Evolutionary conservation across 2,329 filamentous ascomycete species (phyloP).

Genomic region (Microdochium trichocladiopsis): DNA sequence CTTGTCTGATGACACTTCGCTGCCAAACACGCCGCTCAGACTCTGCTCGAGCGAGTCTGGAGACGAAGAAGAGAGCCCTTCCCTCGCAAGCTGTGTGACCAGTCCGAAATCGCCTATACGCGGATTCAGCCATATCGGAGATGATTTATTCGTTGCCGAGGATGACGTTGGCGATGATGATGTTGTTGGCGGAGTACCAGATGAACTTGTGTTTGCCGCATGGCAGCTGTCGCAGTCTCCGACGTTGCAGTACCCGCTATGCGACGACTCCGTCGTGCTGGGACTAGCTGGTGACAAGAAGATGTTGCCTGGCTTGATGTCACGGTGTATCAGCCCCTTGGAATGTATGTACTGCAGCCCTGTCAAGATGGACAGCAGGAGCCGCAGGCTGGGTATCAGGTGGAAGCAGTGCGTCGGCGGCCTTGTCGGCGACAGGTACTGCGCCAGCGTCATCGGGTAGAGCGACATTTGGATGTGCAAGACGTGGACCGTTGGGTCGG

Average conservation of each 20-base stretch:
- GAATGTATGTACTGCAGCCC: constrained; percentile 58
- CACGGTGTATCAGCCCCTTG: constrained; percentile 54
- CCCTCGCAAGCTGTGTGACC: constrained; percentile 41
- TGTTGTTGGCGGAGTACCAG: no score
- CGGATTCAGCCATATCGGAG: constrained; percentile 38
- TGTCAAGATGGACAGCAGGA: constrained; percentile 49
- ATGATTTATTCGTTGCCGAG: constrained; percentile 9
- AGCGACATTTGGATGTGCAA: constrained; percentile 66
- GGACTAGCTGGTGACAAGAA: constrained; percentile 45
- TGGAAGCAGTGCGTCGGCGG: constrained; percentile 51
- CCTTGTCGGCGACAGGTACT: constrained; percentile 39
- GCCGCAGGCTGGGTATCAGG: constrained; percentile 45
- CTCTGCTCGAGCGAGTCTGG: background rate
- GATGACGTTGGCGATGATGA: constrained; percentile 22
- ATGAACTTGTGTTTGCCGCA: background rate
- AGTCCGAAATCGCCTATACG: constrained; percentile 63
- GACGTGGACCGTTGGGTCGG: constrained; percentile 28
- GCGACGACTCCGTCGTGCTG: constrained; percentile 1
- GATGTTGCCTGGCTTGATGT: constrained; percentile 62
- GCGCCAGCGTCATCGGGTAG: constrained; percentile 53
- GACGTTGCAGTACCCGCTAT: constrained; percentile 18
- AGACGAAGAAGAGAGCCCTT: constrained; percentile 15
- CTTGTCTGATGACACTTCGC: background rate
- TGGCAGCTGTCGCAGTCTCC: constrained; percentile 1
- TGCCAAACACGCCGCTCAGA: background rate